Evolutionary conservation across 202 grass and related monocot species (phyloP).

Genomic region (Panicum virgatum): DNA sequence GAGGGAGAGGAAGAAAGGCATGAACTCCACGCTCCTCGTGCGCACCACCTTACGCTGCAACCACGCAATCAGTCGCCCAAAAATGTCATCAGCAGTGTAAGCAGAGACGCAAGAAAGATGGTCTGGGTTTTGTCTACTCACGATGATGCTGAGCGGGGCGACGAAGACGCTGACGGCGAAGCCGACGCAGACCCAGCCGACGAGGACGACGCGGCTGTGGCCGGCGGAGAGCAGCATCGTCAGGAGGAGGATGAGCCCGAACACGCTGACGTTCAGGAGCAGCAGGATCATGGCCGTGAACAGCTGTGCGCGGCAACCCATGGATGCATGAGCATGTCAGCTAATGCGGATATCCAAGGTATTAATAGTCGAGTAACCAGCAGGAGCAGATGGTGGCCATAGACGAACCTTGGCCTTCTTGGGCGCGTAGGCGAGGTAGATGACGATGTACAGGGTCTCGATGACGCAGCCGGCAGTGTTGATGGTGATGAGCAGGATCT

Average conservation of each 20-base stretch:
- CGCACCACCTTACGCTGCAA: slow-evolving; percentile 70
- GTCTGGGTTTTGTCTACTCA: not conserved
- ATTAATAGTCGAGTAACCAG: no score
- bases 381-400: not conserved
- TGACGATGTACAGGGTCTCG: slow-evolving; percentile 71
- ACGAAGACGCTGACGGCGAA: slow-evolving; percentile 85
- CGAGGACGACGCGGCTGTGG: slow-evolving; percentile 39
- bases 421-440: slow-evolving; percentile 68
- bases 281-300: slow-evolving; percentile 69
- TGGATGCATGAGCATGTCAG: not conserved
- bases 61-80: not conserved
- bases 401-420: slow-evolving; percentile 55
- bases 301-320: slow-evolving; percentile 31
- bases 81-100: no score
- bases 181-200: slow-evolving; percentile 82
- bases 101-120: not conserved
- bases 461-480: slow-evolving; percentile 74
- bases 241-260: slow-evolving; percentile 67
- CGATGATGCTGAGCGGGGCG: slow-evolving; percentile 80
- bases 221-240: slow-evolving; percentile 55
- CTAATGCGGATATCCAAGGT: not conserved
- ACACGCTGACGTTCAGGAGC: slow-evolving; percentile 64
- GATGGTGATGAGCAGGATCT: slow-evolving; percentile 73
- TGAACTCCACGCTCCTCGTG: slow-evolving; percentile 82
- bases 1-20: slow-evolving; percentile 83